Base-by-base conservation (phyloP, 176 grass and related monocot genomes). In the Microstegium vimineum region DNA sequence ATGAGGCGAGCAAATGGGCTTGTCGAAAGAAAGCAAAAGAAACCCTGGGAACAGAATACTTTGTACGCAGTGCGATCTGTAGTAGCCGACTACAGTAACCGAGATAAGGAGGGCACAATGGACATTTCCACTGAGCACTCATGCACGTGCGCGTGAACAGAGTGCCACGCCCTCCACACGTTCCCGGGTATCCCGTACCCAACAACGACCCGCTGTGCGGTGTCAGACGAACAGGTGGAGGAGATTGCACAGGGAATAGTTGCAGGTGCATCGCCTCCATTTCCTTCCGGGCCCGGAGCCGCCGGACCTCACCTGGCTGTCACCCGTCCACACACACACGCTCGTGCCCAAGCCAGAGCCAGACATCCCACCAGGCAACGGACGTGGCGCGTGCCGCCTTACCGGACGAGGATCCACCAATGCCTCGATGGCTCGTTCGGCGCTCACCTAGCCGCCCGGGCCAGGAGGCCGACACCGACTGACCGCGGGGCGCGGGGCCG, bases 311-410 rank as follows among this genome's bases (percentile, higher is more conserved):
- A 49, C 46, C n/a, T n/a, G n/a, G n/a, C 46, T 49, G 46, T 22
- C 62, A 41, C 42, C 72, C 45, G 71, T 56, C 72, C 82, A 66
- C 82, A n/a, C n/a, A n/a, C n/a, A n/a, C n/a, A 66, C 66, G 33
- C 42, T 74, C 60, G 35, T 5, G 8, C 10, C 22, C 52, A n/a
- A 4, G 46, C 1, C 46, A n/a, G n/a, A 65, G 4, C 16, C 28
- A 68, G 3, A 34, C 34, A 33, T 16, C 3, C 5, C 46, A 5
- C 36, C 36, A 37, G 36, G 36, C 16, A 20, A n/a, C n/a, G n/a
- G n/a, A n/a, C 71, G 71, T 75, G n/a, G n/a, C n/a, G n/a, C n/a
- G n/a, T n/a, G n/a, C n/a, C n/a, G n/a, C n/a, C n/a, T n/a, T n/a
- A 22, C 82, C 63, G 73, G 73, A 69, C 73, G 47, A 60, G 47